phyloP scores from a whole-genome alignment of 805 yeast species.

The Starmerella floricola region DNA sequence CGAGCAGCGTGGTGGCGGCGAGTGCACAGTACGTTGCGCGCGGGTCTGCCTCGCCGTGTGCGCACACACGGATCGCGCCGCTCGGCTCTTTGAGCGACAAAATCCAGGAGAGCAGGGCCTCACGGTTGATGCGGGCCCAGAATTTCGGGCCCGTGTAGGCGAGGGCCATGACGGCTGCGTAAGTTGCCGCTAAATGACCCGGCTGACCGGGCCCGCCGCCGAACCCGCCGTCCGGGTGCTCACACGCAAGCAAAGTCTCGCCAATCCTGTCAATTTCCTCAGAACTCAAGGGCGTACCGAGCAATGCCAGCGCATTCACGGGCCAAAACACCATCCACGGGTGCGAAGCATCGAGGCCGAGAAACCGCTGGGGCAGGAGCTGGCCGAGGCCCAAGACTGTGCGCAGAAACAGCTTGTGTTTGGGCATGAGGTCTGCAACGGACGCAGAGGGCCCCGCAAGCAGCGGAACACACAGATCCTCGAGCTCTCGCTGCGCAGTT shows the following conservation, averaged over 20 bases:
- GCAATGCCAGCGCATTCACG: slow-evolving; percentile 39
- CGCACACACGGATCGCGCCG: slow-evolving; percentile 70
- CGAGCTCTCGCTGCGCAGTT: slow-evolving; percentile 14
- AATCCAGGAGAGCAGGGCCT: slow-evolving; percentile 50
- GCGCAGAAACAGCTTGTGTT: slow-evolving; percentile 38
- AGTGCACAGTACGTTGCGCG: slow-evolving; percentile 81
- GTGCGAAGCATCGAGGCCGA: slow-evolving; percentile 71
- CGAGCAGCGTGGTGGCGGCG: slow-evolving; percentile 54
- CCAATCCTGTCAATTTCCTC: slow-evolving; percentile 22
- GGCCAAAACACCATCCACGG: slow-evolving; percentile 89
- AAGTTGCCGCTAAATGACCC: slow-evolving; percentile 75
- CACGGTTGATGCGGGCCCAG: slow-evolving; percentile 38
- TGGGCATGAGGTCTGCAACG: not conserved
- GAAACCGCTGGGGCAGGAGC: slow-evolving; percentile 41
- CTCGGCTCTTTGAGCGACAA: slow-evolving; percentile 46
- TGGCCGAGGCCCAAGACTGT: slow-evolving; percentile 26
- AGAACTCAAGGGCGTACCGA: slow-evolving; percentile 30
- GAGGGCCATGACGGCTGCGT: slow-evolving; percentile 60
- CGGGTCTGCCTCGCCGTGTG: slow-evolving; percentile 67
- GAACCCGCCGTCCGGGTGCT: slow-evolving; percentile 47
- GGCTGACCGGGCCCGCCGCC: slow-evolving; percentile 77
- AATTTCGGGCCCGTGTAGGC: slow-evolving; percentile 37
- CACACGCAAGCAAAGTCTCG: slow-evolving; percentile 28
- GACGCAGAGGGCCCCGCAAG: slow-evolving; percentile 6
- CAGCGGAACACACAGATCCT: slow-evolving; percentile 13